Base-by-base conservation (phyloP, 2,329 filamentous ascomycete species). In the Coniochaeta prunicola region DNA sequence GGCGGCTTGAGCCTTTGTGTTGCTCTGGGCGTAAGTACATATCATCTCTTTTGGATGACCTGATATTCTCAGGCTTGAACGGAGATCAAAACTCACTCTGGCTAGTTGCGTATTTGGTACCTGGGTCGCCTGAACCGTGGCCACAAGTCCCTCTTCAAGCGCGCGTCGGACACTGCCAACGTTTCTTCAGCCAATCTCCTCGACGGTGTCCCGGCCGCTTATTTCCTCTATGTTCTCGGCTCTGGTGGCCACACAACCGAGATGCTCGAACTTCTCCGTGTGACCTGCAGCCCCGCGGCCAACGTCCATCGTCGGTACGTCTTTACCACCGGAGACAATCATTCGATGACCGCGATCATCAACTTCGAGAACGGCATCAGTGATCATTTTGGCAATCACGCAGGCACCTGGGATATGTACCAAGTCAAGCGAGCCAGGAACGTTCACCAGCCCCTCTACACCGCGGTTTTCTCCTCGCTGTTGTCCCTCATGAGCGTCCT, bases 161-260 rank as follows among this genome's bases (percentile, higher is more conserved):
- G 19, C 13, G 7, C 10, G 5, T 24, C 19, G 19, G 13, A 13
- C 9, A 19, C 45, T 21, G 26, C 2, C 24, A 26, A 2, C 12
- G 7, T n/a, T 21, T 17, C 7, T 31, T 9, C 40, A 3, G 17
- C 3, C 53, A 55, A 55, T 17, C 30, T 36, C 8, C 30, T 55
- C 15, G 53, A 55, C n/a, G 31, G 30, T 28, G 62, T 68, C 19
- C 68, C 67, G 5, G 64, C 66, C 3, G 74, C 74, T 28, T 82
- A 92, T 71, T 77, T 92, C 58, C 78, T 96, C 33, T 83, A 96
- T 63, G 87, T 97, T 28, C 87, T 97, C 26, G 94, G 94, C 57
- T 96, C 90, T 2, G 94, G 94, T 33, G 94, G 94, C 0, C 94
- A 99, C 74, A 97, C 94, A 0, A 87, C 91, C 54, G 94, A 99